Evolutionary conservation across 371 early-diverging fungal genomes (phyloP).

Genomic region (Mortierella sp.): DNA sequence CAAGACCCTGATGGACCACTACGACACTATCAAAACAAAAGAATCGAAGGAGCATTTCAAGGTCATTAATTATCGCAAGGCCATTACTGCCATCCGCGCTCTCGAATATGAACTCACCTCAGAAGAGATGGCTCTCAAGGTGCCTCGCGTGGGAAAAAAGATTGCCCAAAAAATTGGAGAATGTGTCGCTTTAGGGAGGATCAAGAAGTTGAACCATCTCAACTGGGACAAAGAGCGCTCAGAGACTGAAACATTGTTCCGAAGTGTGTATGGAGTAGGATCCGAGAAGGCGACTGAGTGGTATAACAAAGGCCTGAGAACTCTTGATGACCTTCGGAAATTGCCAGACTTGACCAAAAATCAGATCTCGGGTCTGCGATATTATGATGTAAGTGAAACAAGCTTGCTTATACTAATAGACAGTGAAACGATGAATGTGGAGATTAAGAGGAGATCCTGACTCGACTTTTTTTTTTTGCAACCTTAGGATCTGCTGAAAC

Average conservation of each 20-base stretch:
- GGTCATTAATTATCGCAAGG: slow-evolving; percentile 56
- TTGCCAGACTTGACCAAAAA: slow-evolving; percentile 41
- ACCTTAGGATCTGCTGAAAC: slow-evolving; percentile 26
- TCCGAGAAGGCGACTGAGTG: slow-evolving; percentile 45
- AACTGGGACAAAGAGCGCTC: slow-evolving; percentile 41
- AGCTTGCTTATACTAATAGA: no score
- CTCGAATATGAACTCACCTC: slow-evolving; percentile 53
- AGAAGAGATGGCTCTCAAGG: slow-evolving; percentile 47
- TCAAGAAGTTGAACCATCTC: slow-evolving; percentile 48
- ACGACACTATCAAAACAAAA: slow-evolving; percentile 36
- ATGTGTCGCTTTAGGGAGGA: slow-evolving; percentile 44
- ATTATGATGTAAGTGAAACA: slow-evolving; percentile 29
- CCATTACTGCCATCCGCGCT: slow-evolving; percentile 51
- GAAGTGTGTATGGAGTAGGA: slow-evolving; percentile 46
- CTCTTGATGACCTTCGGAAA: slow-evolving; percentile 44
- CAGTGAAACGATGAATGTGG: no score
- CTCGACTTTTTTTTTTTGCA: not conserved
- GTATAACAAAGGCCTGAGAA: slow-evolving; percentile 46
- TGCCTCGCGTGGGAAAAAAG: slow-evolving; percentile 49
- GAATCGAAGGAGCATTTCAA: slow-evolving; percentile 50
- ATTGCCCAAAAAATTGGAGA: slow-evolving; percentile 56
- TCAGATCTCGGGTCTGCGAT: slow-evolving; percentile 38
- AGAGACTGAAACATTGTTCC: slow-evolving; percentile 38
- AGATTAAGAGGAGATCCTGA: no score
- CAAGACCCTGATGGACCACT: slow-evolving; percentile 42